These are phyloP conservation scores for Diaporthe nobilis DNA, from an alignment of 2,329 filamentous ascomycete species.

Conservation along the genomic window DNA sequence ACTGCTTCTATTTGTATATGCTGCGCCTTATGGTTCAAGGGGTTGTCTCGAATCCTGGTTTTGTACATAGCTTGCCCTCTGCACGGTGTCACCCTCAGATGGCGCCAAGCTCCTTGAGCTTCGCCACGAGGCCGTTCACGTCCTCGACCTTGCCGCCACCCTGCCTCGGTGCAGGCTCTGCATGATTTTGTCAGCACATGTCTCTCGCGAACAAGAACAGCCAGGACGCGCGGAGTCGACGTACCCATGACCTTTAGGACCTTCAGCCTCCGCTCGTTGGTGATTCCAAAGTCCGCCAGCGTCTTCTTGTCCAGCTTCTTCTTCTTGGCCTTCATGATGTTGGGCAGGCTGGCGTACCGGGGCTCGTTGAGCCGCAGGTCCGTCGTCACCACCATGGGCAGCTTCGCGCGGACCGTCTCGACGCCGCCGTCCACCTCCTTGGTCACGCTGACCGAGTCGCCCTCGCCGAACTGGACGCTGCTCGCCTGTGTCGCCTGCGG, in stretches of 20 bases:
- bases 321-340: conserved; percentile 99
- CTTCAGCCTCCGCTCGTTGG: conserved; percentile 83
- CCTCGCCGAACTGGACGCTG: conserved; percentile 82
- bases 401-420: conserved; percentile 86
- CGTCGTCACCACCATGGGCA: conserved; percentile 95
- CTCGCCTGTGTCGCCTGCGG: conserved; percentile 94
- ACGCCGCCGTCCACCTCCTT: conserved; percentile 96
- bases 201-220: background rate
- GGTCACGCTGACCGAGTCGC: conserved; percentile 81
- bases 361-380: conserved; percentile 96
- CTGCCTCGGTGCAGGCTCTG: conserved; percentile 88
- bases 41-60: background rate
- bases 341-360: conserved; percentile 93
- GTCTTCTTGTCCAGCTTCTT: conserved; percentile 97
- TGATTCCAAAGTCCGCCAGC: conserved; percentile 84
- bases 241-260: conserved; percentile 88
- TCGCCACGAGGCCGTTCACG: conserved; percentile 92
- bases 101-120: conserved; percentile 96
- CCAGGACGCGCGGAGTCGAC: conserved; percentile 50
- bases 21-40: background rate
- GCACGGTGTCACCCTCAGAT: conserved; percentile 65
- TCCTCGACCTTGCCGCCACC: conserved; percentile 98
- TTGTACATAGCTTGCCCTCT: background rate
- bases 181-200: conserved; percentile 43
- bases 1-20: conserved; percentile 10